These are phyloP conservation scores for Fagus crenata DNA, from an alignment of 306 rosid genomes.

Conservation along the genomic window DNA sequence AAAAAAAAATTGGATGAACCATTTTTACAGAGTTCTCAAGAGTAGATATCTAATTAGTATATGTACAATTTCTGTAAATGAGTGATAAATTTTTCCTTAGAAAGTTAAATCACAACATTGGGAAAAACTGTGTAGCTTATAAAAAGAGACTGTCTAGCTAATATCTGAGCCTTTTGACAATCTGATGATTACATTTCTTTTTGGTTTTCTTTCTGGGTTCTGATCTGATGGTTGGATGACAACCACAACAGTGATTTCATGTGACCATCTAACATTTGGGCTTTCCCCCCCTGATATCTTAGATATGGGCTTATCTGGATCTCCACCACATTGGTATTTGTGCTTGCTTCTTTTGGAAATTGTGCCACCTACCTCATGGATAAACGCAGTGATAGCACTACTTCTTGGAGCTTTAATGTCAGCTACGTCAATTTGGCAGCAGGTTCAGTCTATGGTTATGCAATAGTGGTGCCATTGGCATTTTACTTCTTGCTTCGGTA, in stretches of 20 bases:
- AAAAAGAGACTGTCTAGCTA: neutral
- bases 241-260: constrained; percentile 19
- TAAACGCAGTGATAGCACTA: constrained; percentile 46
- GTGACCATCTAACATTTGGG: constrained; percentile 21
- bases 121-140: neutral
- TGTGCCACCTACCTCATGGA: constrained; percentile 88
- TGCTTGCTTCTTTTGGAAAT: constrained; percentile 89
- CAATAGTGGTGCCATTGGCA: constrained; percentile 76
- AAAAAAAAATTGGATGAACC: too few species aligned
- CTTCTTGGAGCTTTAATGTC: constrained; percentile 82
- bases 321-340: constrained; percentile 86
- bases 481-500: constrained; percentile 84
- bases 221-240: neutral
- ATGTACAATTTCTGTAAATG: neutral
- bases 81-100: neutral
- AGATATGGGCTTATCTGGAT: constrained; percentile 88
- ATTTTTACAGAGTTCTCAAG: neutral
- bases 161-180: neutral
- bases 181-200: neutral
- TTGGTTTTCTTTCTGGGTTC: neutral
- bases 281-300: constrained; percentile 10
- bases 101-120: neutral
- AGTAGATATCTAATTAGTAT: neutral
- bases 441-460: constrained; percentile 75
- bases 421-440: constrained; percentile 82